Conservation (phyloP, 139 green algal species). For the Micromonas pusilla region DNA sequence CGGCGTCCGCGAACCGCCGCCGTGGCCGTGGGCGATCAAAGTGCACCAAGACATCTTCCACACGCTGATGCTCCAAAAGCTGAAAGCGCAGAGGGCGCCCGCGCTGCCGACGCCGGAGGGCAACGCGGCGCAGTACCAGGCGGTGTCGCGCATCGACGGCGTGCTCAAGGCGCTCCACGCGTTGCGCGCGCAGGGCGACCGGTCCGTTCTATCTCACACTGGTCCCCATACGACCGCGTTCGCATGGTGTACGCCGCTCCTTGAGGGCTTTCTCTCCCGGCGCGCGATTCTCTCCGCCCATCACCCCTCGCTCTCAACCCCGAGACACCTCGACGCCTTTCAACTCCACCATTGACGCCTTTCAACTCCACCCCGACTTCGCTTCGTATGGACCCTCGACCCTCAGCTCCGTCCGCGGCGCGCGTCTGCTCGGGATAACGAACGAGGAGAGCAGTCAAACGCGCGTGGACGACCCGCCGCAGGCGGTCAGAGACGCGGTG, state of each 20-base stretch:
- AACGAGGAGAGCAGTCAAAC: background rate
- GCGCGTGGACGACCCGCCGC: conserved; percentile 11
- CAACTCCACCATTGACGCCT: too few relatives aligned
- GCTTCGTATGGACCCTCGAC: too few relatives aligned
- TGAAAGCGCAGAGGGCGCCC: background rate
- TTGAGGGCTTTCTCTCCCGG: too few relatives aligned
- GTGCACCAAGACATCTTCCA: conserved; percentile 4
- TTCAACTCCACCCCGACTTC: too few relatives aligned
- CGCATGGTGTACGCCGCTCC: too few relatives aligned
- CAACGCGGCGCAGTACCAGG: background rate
- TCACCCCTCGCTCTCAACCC: too few relatives aligned
- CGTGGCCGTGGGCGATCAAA: conserved; percentile 25
- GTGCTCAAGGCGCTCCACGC: conserved; percentile 9
- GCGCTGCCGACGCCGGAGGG: background rate
- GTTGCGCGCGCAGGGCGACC: background rate
- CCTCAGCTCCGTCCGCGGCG: conserved; percentile 4
- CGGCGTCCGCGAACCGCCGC: conserved; percentile 8
- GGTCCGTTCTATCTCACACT: too few relatives aligned
- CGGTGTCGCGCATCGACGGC: conserved; percentile 8
- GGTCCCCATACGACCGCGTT: too few relatives aligned
- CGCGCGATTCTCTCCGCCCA: too few relatives aligned
- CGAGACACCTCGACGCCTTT: too few relatives aligned
- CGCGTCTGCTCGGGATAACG: conserved; percentile 11
- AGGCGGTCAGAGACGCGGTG: conserved; percentile 20
- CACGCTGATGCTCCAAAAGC: conserved; percentile 9